phyloP scores from a whole-genome alignment of 306 rosid species.

The Hippophae gyantsensis region DNA sequence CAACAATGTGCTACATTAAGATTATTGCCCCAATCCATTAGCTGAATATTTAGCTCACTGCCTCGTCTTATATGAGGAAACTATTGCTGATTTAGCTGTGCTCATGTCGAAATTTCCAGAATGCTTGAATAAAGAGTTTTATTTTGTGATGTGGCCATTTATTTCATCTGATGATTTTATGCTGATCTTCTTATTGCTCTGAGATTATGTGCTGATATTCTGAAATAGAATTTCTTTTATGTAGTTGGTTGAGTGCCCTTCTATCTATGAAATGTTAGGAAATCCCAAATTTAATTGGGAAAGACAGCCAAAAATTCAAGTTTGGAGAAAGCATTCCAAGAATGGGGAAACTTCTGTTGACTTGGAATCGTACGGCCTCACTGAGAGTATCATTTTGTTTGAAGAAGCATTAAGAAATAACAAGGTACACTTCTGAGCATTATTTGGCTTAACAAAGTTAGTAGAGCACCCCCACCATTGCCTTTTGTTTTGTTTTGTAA shows the following conservation, averaged over 20 bases:
- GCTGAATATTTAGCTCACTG: background rate
- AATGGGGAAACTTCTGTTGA: constrained; percentile 37
- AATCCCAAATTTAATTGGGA: constrained; percentile 75
- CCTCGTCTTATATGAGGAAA: background rate
- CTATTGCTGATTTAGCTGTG: background rate
- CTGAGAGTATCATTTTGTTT: constrained; percentile 41
- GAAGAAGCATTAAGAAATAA: constrained; percentile 67
- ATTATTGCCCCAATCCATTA: too few relatives aligned
- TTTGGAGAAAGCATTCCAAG: constrained; percentile 58
- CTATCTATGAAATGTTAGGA: constrained; percentile 86
- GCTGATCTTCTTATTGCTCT: background rate
- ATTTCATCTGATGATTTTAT: constrained; percentile 9
- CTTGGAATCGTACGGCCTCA: constrained; percentile 63
- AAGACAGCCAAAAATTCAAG: constrained; percentile 59
- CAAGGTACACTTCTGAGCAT: constrained; percentile 37
- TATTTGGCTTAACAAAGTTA: background rate
- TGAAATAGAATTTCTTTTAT: constrained; percentile 16
- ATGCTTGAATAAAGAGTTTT: background rate
- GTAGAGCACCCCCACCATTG: background rate
- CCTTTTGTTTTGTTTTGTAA: background rate
- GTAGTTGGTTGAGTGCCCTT: constrained; percentile 88
- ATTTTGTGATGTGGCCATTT: background rate
- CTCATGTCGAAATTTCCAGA: background rate
- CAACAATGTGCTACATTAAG: too few relatives aligned
- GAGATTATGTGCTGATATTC: constrained; percentile 13